Base-by-base conservation (phyloP, 164 flowering plant genomes). In the Liriodendron chinense region DNA sequence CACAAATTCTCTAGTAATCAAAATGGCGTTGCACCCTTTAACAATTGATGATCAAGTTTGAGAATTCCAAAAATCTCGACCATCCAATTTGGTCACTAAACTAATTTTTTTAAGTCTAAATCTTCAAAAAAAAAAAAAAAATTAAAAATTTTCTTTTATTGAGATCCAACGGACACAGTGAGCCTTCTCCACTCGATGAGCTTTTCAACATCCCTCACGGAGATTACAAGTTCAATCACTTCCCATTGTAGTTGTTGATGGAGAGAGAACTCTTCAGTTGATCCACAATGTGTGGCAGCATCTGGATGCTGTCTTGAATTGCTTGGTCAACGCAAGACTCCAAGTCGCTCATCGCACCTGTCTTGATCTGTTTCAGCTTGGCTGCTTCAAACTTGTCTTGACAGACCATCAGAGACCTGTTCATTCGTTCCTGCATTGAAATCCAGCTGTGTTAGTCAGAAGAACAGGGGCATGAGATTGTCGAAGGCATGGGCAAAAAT, bases 351-450 rank as follows among this genome's bases (percentile, higher is more conserved):
- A 82, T 73, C 43, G 90, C 84, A 69, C 85, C 86, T 9, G 82
- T 73, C 69, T 77, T 77, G 9, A 72, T 74, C 78, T 83, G 81
- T 71, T 90, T 90, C 70, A 87, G 83, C 88, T 89, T 92, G 18
- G 97, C 88, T 6, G 92, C 47, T 83, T 95, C 97, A 73, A 82
- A 92, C 83, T 87, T 92, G 84, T 95, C 99, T 81, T 92, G 98
- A 85, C 99, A 95, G 64, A 95, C 99, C 91, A 90, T 87, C 65
- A 95, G 78, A 47, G 99, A 86, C 72, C 98, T 86, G 47, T 83
- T 86, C 90, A 95, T 47, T 77, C 86, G 81, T 76, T 93, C 98
- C 99, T 95, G 89, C 68, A 80, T 14, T 78, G 18, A 28, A 69
- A 47, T 69, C 24, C 16, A 22, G 20, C 14, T 9, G 1, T 67